Percentiles rank a stretch among this genome's conserved stretches.
Evolutionary conservation across 169 alveolate genomes (phyloP).

Genomic region (Eimeria praecox): DNA sequence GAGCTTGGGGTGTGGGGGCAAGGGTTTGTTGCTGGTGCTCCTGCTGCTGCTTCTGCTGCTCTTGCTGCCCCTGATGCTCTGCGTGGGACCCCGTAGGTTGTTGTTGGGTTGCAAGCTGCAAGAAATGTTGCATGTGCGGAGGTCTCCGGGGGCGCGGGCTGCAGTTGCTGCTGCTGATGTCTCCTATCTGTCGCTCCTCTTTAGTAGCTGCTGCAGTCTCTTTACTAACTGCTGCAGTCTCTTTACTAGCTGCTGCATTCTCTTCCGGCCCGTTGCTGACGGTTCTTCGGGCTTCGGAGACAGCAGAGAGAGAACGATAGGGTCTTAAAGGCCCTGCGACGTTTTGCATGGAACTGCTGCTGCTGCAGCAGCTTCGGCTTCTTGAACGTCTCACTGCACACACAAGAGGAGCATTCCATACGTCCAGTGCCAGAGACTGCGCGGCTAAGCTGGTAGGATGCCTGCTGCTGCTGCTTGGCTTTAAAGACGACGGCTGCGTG

Average conservation of each 20-base stretch:
- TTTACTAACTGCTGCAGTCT: no score
- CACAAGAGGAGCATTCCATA: background rate
- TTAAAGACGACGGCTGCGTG: no score
- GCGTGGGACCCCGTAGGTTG: background rate
- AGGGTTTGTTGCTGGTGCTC: background rate
- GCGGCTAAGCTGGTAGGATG: no score
- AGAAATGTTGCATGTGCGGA: background rate
- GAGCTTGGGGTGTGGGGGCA: background rate
- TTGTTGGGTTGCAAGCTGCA: background rate
- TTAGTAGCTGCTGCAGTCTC: background rate
- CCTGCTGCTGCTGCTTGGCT: no score
- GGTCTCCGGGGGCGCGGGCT: no score
- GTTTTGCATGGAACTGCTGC: background rate
- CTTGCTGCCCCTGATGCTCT: background rate
- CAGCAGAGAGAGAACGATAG: background rate
- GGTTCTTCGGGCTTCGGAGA: background rate
- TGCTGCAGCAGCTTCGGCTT: background rate
- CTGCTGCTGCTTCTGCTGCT: background rate
- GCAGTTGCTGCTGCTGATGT: background rate
- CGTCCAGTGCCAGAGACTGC: background rate
- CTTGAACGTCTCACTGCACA: background rate
- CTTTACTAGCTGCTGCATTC: background rate
- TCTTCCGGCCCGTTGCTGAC: constrained; percentile 13
- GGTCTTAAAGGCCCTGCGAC: background rate
- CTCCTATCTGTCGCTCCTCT: background rate